Conservation (phyloP, 768 basidiomycete genomes). For the Albatrellus ellisii region DNA sequence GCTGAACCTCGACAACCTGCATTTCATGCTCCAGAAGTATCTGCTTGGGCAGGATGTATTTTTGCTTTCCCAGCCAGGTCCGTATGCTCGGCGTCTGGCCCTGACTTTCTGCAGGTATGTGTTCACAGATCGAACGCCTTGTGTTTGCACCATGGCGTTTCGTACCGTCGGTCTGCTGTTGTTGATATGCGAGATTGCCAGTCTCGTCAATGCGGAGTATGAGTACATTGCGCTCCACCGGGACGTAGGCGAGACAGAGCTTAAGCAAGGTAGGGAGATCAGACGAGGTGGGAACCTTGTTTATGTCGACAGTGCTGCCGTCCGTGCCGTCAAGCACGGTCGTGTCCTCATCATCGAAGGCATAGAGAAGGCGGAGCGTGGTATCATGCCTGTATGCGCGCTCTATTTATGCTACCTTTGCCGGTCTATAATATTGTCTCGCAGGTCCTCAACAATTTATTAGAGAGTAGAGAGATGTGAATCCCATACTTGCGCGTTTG, state of each 20-base stretch:
- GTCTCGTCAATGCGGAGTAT: slow-evolving; percentile 53
- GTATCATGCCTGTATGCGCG: slow-evolving; percentile 50
- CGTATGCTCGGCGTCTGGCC: slow-evolving; percentile 48
- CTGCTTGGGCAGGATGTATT: slow-evolving; percentile 57
- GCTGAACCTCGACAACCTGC: slow-evolving; percentile 42
- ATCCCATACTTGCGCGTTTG: slow-evolving; percentile 2
- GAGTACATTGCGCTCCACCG: slow-evolving; percentile 55
- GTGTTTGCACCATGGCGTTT: not conserved
- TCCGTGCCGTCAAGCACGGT: slow-evolving; percentile 52
- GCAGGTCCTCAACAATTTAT: slow-evolving; percentile 44
- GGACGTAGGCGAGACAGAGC: slow-evolving; percentile 60
- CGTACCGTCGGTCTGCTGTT: not conserved
- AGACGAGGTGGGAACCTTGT: slow-evolving; percentile 43
- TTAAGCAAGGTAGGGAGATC: slow-evolving; percentile 61
- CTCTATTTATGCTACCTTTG: not conserved
- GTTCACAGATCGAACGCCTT: not conserved
- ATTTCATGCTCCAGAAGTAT: slow-evolving; percentile 58
- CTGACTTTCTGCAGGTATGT: slow-evolving; percentile 49
- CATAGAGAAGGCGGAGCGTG: slow-evolving; percentile 59
- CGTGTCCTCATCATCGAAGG: slow-evolving; percentile 55
- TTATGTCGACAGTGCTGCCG: slow-evolving; percentile 58
- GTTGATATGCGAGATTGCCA: slow-evolving; percentile 12
- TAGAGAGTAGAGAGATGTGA: slow-evolving; percentile 63
- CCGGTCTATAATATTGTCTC: not conserved
- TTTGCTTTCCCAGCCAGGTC: slow-evolving; percentile 52